phyloP scores from a whole-genome alignment of 208 protist genomes.

The Acanthamoeba quina region DNA sequence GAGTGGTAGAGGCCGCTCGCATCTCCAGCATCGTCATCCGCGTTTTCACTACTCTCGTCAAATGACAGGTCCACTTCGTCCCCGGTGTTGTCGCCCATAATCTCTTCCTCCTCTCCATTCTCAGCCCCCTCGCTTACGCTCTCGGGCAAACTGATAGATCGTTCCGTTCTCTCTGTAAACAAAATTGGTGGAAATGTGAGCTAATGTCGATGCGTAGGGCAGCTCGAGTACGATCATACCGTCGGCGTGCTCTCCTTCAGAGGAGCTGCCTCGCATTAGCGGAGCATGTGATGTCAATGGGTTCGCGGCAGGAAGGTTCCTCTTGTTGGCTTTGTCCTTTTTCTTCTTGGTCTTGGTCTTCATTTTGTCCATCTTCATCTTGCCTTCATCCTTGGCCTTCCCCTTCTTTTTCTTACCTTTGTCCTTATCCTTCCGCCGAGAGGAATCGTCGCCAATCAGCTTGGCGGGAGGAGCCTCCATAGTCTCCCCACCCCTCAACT shows the following conservation, averaged over 20 bases:
- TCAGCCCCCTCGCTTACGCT: constrained; percentile 15
- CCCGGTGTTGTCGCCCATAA: constrained; percentile 28
- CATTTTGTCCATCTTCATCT: background rate
- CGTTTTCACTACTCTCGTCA: background rate
- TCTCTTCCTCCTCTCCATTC: background rate
- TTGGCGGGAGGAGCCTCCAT: constrained; percentile 13
- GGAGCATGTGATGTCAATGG: background rate
- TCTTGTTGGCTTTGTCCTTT: background rate
- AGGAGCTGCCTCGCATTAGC: background rate
- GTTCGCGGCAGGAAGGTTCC: background rate
- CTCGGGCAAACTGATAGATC: background rate
- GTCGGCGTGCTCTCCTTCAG: background rate
- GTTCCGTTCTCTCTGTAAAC: constrained; percentile 8
- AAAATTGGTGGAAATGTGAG: background rate
- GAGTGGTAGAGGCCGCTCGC: constrained; percentile 24
- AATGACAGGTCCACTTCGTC: constrained; percentile 38
- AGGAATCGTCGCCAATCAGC: background rate
- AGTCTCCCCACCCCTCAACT: background rate
- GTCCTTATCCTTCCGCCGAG: background rate
- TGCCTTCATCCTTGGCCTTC: background rate
- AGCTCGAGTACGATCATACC: background rate
- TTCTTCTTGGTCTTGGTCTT: constrained; percentile 7
- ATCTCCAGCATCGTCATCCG: background rate
- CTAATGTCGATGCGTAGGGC: background rate
- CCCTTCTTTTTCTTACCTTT: background rate